Conservation (phyloP, 495 filamentous ascomycete species). For the Entonaema liquescens region DNA sequence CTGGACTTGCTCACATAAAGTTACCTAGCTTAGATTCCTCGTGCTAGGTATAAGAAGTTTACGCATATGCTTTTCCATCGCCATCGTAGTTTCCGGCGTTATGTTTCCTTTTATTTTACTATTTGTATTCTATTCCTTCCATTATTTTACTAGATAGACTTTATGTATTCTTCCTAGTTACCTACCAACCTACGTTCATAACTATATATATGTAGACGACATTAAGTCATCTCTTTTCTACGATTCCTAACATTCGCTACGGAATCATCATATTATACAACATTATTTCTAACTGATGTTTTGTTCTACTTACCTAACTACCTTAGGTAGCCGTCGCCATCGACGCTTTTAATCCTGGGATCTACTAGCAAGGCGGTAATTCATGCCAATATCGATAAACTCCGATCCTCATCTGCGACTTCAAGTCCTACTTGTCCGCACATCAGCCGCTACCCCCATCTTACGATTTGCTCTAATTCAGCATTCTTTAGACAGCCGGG, state of each 20-base stretch:
- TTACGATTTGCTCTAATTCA: background rate
- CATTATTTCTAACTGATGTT: background rate
- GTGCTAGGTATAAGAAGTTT: background rate
- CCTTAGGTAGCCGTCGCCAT: background rate
- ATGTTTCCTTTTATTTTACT: background rate
- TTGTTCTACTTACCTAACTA: background rate
- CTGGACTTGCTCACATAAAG: slow-evolving; percentile 16
- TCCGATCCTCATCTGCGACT: background rate
- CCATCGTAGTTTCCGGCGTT: slow-evolving; percentile 2
- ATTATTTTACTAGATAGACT: background rate
- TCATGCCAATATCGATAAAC: background rate
- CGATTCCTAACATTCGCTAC: background rate
- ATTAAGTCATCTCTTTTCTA: background rate
- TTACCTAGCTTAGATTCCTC: too few species aligned
- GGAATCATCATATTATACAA: background rate
- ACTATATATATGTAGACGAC: too few species aligned
- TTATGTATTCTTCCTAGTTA: background rate
- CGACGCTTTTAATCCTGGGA: background rate
- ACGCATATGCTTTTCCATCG: background rate
- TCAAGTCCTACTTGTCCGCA: background rate
- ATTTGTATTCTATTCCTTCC: background rate
- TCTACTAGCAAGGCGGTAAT: background rate
- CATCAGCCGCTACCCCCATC: background rate
- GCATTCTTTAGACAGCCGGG: background rate
- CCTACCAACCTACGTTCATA: background rate